phyloP scores from a whole-genome alignment of 257 asterid species.

The Parsonsia alboflavescens region DNA sequence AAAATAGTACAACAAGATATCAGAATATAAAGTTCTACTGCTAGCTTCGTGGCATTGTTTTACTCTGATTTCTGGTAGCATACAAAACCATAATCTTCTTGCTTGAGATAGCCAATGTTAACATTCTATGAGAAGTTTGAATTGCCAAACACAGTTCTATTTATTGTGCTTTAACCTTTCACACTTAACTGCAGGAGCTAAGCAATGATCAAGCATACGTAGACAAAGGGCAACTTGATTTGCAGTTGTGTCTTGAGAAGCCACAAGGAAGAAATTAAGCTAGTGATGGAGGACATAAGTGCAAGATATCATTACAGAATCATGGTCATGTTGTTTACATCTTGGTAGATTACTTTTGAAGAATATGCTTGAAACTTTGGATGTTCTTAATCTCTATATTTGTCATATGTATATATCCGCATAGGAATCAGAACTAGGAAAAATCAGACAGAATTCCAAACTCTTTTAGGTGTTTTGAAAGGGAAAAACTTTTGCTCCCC shows the following conservation, averaged over 20 bases:
- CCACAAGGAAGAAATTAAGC: neutral
- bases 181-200: conserved; percentile 17
- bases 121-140: neutral
- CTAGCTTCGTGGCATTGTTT: neutral
- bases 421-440: neutral
- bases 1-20: neutral
- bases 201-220: neutral
- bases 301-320: neutral
- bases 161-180: neutral
- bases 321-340: neutral
- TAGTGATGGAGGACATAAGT: neutral
- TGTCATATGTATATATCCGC: neutral
- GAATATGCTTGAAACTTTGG: neutral
- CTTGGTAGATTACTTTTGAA: neutral
- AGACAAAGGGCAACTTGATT: conserved; percentile 5
- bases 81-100: neutral
- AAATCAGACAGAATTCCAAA: neutral
- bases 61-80: neutral
- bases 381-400: conserved; percentile 3
- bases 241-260: conserved; percentile 14
- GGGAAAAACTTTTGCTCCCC: neutral
- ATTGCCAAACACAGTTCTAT: neutral
- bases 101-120: neutral
- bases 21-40: neutral
- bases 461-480: neutral